Evolutionary conservation across 345 rosid genomes (phyloP).

Genomic region (Alliaria petiolata): DNA sequence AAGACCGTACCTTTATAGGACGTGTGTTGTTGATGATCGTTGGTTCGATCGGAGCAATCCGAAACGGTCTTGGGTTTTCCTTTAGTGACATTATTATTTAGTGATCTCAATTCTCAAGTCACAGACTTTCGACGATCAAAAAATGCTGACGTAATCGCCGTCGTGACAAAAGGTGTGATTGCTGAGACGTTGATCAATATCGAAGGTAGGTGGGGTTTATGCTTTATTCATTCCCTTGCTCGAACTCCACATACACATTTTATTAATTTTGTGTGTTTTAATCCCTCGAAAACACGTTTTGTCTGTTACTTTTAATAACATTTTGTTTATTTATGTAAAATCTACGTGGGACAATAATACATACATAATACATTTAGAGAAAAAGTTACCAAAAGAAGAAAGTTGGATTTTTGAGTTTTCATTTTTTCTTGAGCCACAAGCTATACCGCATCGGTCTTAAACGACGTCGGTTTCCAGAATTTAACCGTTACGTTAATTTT

Average conservation of each 20-base stretch:
- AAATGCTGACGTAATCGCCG: conserved; percentile 55
- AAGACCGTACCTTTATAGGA: conserved; percentile 57
- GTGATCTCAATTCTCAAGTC: conserved; percentile 36
- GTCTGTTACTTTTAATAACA: too few species aligned
- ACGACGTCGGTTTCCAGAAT: background rate
- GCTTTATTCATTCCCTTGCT: conserved; percentile 46
- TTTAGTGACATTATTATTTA: conserved; percentile 59
- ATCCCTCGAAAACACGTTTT: too few species aligned
- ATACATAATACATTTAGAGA: background rate
- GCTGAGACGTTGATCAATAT: conserved; percentile 50
- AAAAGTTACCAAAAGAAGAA: background rate
- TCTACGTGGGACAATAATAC: too few species aligned
- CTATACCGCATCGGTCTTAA: background rate
- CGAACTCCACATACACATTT: too few species aligned
- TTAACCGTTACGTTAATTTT: background rate
- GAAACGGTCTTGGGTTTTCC: conserved; percentile 82
- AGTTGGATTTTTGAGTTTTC: background rate
- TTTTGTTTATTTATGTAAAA: too few species aligned
- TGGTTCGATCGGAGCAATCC: conserved; percentile 61
- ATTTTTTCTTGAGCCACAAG: background rate
- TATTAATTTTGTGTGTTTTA: too few species aligned
- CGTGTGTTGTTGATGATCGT: conserved; percentile 49
- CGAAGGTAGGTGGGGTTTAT: conserved; percentile 49
- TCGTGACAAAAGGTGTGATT: conserved; percentile 57
- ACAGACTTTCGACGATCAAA: conserved; percentile 59